Base-by-base conservation (phyloP, 1,139 yeast genomes). In the Hansenula lynferdii region DNA sequence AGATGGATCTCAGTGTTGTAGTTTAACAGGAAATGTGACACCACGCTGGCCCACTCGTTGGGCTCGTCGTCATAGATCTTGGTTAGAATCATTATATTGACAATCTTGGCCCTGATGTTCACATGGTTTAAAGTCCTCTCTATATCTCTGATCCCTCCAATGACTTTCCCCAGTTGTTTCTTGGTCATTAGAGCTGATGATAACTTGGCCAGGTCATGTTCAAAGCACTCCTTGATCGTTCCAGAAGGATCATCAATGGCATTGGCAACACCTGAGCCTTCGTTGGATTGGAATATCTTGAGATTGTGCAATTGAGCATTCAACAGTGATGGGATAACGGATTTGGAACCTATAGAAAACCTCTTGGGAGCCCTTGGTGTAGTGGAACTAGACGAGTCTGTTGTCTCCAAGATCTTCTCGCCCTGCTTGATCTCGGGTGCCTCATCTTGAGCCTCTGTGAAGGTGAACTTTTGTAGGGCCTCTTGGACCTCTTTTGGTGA, bases 61-160 rank as follows among this genome's bases (percentile, higher is more conserved):
- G 85, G 71, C 21, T 75, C 68, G 39, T 71, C 67, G 55, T 83
- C 92, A 47, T 78, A 68, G 5, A 85, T 77, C 58, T 83, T 83
- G 32, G 89, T 76, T 12, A 82, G 76, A 20, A 83, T 69, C 70
- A 83, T 68, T 32, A 83, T 71, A 22, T 78, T 75, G 37, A 65
- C 60, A 28, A 80, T 80, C 42, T 74, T 75, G 38, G 82, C 62
- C 44, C 77, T 80, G 51, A 83, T 77, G 12, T 82, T 72, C 20
- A 78, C 76, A 40, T 64, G 64, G 25, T 74, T 62, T 31, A 75
- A 57, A 48, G 71, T 72, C 37, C 67, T 62, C 28, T 77, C 78
- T 42, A 75, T 62, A 65, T 72, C 69, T 41, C 80, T 60, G 2
- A 75, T 77, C 2, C 56, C 46, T 15, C 46, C 34, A n/a, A 50